Percentiles rank a stretch among this genome's conserved stretches.
Evolutionary conservation across 352 stramenopile genomes (phyloP).

Genomic region (Phytophthora citricola): DNA sequence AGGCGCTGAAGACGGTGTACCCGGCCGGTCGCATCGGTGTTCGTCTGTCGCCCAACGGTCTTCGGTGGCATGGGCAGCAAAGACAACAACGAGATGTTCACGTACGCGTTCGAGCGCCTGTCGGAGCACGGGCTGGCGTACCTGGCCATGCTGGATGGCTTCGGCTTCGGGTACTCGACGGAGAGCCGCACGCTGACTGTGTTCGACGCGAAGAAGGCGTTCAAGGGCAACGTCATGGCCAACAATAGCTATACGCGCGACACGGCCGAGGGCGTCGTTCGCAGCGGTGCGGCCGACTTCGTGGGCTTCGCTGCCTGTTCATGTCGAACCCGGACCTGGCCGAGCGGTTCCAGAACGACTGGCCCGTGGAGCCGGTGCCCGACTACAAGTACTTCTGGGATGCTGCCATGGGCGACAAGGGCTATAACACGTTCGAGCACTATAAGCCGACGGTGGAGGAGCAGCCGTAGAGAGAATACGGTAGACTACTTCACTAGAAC

Average conservation of each 20-base stretch:
- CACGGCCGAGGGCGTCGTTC: slow-evolving; percentile 13
- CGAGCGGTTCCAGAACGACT: slow-evolving; percentile 23
- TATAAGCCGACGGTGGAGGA: slow-evolving; percentile 20
- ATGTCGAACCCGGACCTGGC: slow-evolving; percentile 25
- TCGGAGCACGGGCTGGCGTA: slow-evolving; percentile 9
- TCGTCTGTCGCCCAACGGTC: slow-evolving; percentile 14
- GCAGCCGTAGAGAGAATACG: neutral
- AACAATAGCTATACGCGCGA: slow-evolving; percentile 24
- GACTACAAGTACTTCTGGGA: slow-evolving; percentile 25
- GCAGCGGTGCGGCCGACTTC: slow-evolving; percentile 12
- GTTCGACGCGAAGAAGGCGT: slow-evolving; percentile 22
- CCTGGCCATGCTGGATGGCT: slow-evolving; percentile 14
- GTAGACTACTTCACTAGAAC: neutral
- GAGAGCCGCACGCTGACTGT: slow-evolving; percentile 12
- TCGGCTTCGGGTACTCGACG: slow-evolving; percentile 10
- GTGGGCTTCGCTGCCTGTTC: slow-evolving; percentile 20
- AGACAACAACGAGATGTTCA: slow-evolving; percentile 25
- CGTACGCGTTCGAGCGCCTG: slow-evolving; percentile 13
- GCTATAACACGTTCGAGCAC: slow-evolving; percentile 23
- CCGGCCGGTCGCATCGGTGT: slow-evolving; percentile 14
- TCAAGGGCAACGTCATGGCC: slow-evolving; percentile 22
- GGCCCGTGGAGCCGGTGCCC: slow-evolving; percentile 13
- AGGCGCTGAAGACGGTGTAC: slow-evolving; percentile 11
- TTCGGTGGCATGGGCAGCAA: slow-evolving; percentile 22
- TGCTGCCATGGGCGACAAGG: slow-evolving; percentile 16